These are phyloP conservation scores for Penicillium paradoxum DNA, from an alignment of 495 filamentous ascomycete genomes.

Conservation along the genomic window DNA sequence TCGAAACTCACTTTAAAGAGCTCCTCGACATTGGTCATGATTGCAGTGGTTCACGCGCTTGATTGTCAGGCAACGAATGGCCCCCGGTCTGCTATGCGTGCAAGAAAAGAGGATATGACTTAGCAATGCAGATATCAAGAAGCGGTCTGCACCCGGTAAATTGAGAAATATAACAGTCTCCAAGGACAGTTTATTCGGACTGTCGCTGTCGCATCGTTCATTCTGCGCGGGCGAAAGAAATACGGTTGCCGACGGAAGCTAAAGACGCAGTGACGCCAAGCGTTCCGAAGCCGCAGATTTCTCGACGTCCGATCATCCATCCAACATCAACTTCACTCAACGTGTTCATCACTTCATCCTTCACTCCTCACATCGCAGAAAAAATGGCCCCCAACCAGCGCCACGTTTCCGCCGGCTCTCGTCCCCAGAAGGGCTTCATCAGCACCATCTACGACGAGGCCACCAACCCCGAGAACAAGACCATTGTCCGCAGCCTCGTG, in stretches of 20 bases:
- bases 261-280: constrained; percentile 40
- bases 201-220: constrained; percentile 10
- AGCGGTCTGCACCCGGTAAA: not conserved
- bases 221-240: constrained; percentile 26
- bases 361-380: constrained; percentile 9
- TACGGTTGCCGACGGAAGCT: constrained; percentile 36
- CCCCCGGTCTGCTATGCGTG: not conserved
- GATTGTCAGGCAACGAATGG: not conserved
- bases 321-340: constrained; percentile 7
- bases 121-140: not conserved
- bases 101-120: no score
- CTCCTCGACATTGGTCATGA: constrained; percentile 75
- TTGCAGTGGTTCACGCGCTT: constrained; percentile 14
- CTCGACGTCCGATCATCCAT: constrained; percentile 26
- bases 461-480: constrained; percentile 67
- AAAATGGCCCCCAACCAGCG: constrained; percentile 43
- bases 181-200: no score
- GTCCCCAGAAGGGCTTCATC: constrained; percentile 47
- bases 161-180: not conserved
- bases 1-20: constrained; percentile 66
- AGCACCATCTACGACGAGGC: constrained; percentile 54
- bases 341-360: not conserved
- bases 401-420: constrained; percentile 31
- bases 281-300: constrained; percentile 38
- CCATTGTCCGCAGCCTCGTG: constrained; percentile 66